Evolutionary conservation across 345 rosid genomes (phyloP).

Genomic region (Citrus unshiu): DNA sequence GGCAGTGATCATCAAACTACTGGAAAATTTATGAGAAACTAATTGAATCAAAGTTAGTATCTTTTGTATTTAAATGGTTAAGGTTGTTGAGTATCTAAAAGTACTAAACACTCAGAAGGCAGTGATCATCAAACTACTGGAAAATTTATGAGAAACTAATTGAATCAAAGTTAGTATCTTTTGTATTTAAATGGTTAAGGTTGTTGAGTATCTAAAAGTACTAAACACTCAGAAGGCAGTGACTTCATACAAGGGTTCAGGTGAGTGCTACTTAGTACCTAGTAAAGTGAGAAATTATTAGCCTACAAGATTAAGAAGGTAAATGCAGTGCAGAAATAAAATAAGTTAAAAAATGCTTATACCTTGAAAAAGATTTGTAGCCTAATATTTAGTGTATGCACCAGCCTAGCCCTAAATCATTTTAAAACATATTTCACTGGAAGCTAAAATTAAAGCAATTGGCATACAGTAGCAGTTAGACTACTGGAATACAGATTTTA

Average conservation of each 20-base stretch:
- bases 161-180: neutral
- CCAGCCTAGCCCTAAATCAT: neutral
- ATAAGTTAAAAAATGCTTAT: neutral
- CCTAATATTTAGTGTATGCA: neutral
- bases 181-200: neutral
- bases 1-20: neutral
- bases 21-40: no score
- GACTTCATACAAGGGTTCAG: neutral
- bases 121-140: neutral
- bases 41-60: neutral
- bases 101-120: neutral
- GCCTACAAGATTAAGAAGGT: neutral
- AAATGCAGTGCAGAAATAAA: neutral
- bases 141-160: neutral
- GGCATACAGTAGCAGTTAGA: neutral
- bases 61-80: neutral
- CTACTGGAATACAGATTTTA: conserved; percentile 1
- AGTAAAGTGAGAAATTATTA: neutral
- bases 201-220: no score
- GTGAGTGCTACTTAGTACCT: neutral
- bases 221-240: neutral
- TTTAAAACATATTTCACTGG: neutral
- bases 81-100: neutral
- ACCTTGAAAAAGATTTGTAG: neutral
- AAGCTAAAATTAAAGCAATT: neutral